Conservation (phyloP, 805 yeast genomes). For the Starmerella etchellsii region DNA sequence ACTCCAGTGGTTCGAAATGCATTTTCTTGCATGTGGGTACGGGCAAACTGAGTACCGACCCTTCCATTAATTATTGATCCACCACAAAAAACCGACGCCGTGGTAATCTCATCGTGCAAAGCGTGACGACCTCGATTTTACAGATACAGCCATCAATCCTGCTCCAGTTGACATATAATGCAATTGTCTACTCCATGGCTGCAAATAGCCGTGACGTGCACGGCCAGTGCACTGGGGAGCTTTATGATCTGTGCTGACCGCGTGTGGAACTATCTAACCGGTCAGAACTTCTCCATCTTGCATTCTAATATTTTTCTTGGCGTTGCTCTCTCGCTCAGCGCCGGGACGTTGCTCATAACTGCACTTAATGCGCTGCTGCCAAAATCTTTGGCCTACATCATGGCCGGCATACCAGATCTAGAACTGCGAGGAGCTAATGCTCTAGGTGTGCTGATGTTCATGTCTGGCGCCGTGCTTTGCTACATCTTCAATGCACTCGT, state of each 20-base stretch:
- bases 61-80: no score
- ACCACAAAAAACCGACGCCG: no score
- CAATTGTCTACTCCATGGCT: slow-evolving; percentile 33
- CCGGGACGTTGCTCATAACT: slow-evolving; percentile 72
- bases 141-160: no score
- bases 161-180: no score
- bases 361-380: slow-evolving; percentile 71
- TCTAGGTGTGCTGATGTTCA: slow-evolving; percentile 35
- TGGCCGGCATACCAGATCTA: slow-evolving; percentile 20
- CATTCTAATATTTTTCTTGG: slow-evolving; percentile 55
- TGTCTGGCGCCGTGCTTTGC: slow-evolving; percentile 52
- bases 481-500: slow-evolving; percentile 47
- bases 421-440: slow-evolving; percentile 26
- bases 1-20: no score
- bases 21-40: no score
- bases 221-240: slow-evolving; percentile 63
- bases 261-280: slow-evolving; percentile 37
- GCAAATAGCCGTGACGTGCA: slow-evolving; percentile 50
- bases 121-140: no score
- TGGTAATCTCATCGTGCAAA: no score
- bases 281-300: slow-evolving; percentile 40
- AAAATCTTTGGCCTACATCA: slow-evolving; percentile 40
- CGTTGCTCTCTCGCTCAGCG: slow-evolving; percentile 59
- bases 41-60: no score
- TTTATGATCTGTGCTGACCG: slow-evolving; percentile 49